These are phyloP conservation scores for Casuarina cunninghamiana DNA, from an alignment of 306 rosid species.

Conservation along the genomic window DNA sequence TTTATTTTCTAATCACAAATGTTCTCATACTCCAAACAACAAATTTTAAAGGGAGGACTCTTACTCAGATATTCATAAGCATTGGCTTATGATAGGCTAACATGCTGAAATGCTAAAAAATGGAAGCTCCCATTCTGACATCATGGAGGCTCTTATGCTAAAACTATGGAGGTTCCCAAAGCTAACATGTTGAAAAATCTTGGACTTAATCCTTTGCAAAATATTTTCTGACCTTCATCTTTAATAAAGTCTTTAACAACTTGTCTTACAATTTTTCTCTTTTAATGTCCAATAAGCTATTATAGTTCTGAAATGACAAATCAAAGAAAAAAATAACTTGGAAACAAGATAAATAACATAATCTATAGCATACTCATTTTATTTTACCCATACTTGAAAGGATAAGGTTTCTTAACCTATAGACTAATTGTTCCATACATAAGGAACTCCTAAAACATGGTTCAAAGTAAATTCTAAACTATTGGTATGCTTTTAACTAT, in stretches of 20 bases:
- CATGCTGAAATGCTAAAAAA: no score
- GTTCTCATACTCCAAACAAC: not conserved
- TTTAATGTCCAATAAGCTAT: constrained; percentile 73
- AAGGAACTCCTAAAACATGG: not conserved
- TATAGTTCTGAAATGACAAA: constrained; percentile 20
- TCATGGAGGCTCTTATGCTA: no score
- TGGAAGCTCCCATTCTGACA: no score
- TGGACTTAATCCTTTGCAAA: constrained; percentile 90
- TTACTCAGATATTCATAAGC: constrained; percentile 89
- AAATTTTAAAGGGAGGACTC: constrained; percentile 27
- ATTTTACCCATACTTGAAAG: not conserved
- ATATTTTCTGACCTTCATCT: constrained; percentile 92
- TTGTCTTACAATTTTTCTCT: constrained; percentile 62
- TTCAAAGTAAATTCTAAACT: no score
- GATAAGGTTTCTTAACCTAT: not conserved
- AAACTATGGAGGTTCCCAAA: constrained; percentile 95
- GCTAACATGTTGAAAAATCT: constrained; percentile 91
- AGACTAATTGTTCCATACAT: not conserved
- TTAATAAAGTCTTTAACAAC: constrained; percentile 65
- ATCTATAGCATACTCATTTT: not conserved
- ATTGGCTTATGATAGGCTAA: no score
- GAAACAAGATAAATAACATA: constrained; percentile 1
- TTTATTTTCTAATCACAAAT: not conserved
- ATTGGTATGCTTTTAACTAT: no score
- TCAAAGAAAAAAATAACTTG: constrained; percentile 17